These are phyloP conservation scores for Russula griseocarnosa DNA, from an alignment of 768 basidiomycete species.

Conservation along the genomic window DNA sequence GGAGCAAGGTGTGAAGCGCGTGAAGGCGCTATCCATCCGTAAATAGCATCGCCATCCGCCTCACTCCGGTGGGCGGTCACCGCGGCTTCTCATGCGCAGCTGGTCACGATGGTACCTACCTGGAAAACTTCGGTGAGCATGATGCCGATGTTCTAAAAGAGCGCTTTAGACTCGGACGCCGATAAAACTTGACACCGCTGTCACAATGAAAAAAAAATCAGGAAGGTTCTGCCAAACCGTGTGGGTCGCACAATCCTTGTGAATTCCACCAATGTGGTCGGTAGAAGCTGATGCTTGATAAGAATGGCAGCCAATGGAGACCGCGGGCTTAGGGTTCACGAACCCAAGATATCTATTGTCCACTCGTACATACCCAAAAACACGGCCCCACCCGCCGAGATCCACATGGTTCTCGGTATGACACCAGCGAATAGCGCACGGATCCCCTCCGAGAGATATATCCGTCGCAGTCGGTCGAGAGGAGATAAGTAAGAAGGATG, in stretches of 20 bases:
- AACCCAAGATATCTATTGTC: conserved; percentile 30
- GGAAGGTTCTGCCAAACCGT: neutral
- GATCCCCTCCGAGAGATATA: conserved; percentile 68
- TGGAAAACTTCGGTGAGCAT: neutral
- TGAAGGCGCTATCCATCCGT: conserved; percentile 14
- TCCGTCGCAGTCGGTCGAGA: conserved; percentile 52
- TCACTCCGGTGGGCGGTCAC: conserved; percentile 12
- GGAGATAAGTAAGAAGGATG: conserved; percentile 54
- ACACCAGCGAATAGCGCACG: conserved; percentile 80
- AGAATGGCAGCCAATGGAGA: neutral
- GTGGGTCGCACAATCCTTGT: neutral
- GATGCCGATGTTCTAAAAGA: neutral
- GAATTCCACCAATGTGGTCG: conserved; percentile 1
- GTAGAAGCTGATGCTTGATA: neutral
- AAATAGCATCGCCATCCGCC: conserved; percentile 5
- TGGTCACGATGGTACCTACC: conserved; percentile 6
- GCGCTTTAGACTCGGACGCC: neutral
- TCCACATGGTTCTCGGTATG: conserved; percentile 92
- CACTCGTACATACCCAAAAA: conserved; percentile 97
- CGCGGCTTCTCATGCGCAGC: conserved; percentile 10
- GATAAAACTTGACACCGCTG: conserved; percentile 5
- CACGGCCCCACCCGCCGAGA: conserved; percentile 92
- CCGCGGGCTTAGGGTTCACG: conserved; percentile 11
- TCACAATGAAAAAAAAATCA: neutral
- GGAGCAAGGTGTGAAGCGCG: conserved; percentile 10